A percentile compares a stretch with the other conserved stretches of the same genome.
Conservation (phyloP, 495 filamentous ascomycete species). For the Hyaloscypha variabilis region DNA sequence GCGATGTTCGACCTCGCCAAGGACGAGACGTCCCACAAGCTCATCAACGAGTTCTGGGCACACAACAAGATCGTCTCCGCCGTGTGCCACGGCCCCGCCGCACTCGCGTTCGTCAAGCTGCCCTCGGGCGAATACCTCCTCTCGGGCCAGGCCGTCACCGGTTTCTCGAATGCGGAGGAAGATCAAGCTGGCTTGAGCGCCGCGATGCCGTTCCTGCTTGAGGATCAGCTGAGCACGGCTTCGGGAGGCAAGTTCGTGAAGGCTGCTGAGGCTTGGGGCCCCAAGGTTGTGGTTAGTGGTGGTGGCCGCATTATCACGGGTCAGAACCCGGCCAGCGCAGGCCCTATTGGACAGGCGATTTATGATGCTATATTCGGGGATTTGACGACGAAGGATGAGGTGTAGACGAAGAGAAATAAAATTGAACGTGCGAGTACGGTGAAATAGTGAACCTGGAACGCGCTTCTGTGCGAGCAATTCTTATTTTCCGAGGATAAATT, state of each 20-base stretch:
- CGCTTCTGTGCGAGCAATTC: too few relatives aligned
- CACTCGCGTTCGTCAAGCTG: conserved; percentile 58
- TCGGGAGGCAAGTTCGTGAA: conserved; percentile 59
- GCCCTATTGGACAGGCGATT: conserved; percentile 45
- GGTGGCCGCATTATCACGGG: conserved; percentile 69
- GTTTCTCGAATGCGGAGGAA: conserved; percentile 72
- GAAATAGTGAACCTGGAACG: too few relatives aligned
- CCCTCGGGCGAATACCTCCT: conserved; percentile 54
- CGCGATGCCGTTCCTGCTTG: conserved; percentile 66
- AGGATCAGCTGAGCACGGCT: conserved; percentile 55
- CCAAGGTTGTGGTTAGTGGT: conserved; percentile 55
- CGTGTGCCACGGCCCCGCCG: conserved; percentile 71
- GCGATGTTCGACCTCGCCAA: conserved; percentile 71
- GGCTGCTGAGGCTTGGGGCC: conserved; percentile 57
- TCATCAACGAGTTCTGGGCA: conserved; percentile 62
- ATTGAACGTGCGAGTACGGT: too few relatives aligned
- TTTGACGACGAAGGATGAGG: conserved; percentile 22
- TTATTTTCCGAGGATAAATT: too few relatives aligned
- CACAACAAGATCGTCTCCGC: conserved; percentile 65
- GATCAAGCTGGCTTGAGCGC: conserved; percentile 47
- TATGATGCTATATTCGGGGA: conserved; percentile 22
- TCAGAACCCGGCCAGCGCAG: conserved; percentile 72
- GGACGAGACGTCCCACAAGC: conserved; percentile 50
- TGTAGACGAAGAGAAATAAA: conserved; percentile 8
- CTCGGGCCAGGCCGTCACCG: conserved; percentile 60